Conservation (phyloP, 768 basidiomycete genomes). For the Pisolithus microcarpus region DNA sequence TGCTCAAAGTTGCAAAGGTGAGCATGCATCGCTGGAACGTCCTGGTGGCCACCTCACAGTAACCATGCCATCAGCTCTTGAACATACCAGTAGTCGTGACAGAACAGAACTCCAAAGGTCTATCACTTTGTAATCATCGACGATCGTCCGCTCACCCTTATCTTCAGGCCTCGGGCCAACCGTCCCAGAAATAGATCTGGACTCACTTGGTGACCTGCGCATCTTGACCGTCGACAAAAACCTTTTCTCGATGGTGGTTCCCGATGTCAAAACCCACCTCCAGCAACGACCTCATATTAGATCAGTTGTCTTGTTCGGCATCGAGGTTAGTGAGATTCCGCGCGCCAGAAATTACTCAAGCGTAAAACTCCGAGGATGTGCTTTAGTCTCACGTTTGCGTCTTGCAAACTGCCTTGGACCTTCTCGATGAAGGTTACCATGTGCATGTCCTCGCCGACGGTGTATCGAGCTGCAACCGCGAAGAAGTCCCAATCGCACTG, state of each 20-base stretch:
- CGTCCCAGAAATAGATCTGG: conserved; percentile 51
- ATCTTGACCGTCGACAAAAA: conserved; percentile 68
- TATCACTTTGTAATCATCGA: not conserved
- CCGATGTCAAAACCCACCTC: conserved; percentile 53
- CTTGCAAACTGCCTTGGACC: conserved; percentile 72
- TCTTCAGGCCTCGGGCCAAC: conserved; percentile 62
- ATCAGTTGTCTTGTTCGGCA: conserved; percentile 75
- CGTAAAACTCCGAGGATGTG: not conserved
- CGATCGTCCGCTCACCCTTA: conserved; percentile 4
- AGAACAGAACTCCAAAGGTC: conserved; percentile 78
- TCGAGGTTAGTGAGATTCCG: conserved; percentile 53
- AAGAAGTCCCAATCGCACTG: conserved; percentile 73
- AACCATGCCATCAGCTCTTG: conserved; percentile 38
- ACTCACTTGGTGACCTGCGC: conserved; percentile 47
- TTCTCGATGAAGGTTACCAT: conserved; percentile 42
- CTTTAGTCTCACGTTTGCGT: conserved; percentile 82
- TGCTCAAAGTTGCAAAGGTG: conserved; percentile 71
- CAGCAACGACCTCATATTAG: conserved; percentile 39
- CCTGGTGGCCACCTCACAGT: not conserved
- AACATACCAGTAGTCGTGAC: conserved; percentile 71
- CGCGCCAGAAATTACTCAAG: not conserved
- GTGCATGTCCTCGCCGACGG: conserved; percentile 79
- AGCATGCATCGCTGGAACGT: not conserved
- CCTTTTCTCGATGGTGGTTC: conserved; percentile 79
- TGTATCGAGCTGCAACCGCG: conserved; percentile 73